Percentiles rank a stretch among this genome's conserved stretches.
Evolutionary conservation across 495 filamentous ascomycete species (phyloP).

Genomic region (Baudoinia panamericana): DNA sequence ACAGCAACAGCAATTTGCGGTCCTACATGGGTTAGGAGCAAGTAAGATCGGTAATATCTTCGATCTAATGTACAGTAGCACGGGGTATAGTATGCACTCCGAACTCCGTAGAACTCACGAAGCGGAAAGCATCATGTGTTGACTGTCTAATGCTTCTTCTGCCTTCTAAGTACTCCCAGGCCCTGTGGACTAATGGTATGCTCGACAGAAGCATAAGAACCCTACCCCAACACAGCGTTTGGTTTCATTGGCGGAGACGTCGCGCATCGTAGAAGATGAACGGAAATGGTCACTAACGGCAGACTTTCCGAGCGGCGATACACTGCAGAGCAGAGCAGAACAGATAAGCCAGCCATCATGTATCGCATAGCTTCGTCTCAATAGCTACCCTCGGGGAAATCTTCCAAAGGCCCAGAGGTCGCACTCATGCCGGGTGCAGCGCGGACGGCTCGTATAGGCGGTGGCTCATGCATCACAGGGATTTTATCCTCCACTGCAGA

Average conservation of each 20-base stretch:
- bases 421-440: slow-evolving; percentile 23
- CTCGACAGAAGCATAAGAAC: too few relatives aligned
- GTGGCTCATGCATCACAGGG: slow-evolving; percentile 1
- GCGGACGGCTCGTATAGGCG: slow-evolving; percentile 5
- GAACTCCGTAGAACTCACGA: too few relatives aligned
- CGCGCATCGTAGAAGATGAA: not conserved
- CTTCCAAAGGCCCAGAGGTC: slow-evolving; percentile 22
- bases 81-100: too few relatives aligned
- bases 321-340: not conserved
- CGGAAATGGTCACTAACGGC: not conserved
- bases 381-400: slow-evolving; percentile 19
- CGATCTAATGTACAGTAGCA: too few relatives aligned
- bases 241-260: not conserved
- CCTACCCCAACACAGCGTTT: too few relatives aligned
- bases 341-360: not conserved
- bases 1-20: too few relatives aligned
- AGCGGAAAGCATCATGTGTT: too few relatives aligned
- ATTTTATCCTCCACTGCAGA: slow-evolving; percentile 5
- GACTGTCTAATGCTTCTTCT: too few relatives aligned
- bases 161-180: too few relatives aligned
- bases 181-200: too few relatives aligned
- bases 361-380: not conserved
- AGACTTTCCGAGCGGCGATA: slow-evolving; percentile 5
- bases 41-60: too few relatives aligned
- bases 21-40: too few relatives aligned